Base-by-base conservation (phyloP, 2,329 filamentous ascomycete species). In the Exophiala mesophila region DNA sequence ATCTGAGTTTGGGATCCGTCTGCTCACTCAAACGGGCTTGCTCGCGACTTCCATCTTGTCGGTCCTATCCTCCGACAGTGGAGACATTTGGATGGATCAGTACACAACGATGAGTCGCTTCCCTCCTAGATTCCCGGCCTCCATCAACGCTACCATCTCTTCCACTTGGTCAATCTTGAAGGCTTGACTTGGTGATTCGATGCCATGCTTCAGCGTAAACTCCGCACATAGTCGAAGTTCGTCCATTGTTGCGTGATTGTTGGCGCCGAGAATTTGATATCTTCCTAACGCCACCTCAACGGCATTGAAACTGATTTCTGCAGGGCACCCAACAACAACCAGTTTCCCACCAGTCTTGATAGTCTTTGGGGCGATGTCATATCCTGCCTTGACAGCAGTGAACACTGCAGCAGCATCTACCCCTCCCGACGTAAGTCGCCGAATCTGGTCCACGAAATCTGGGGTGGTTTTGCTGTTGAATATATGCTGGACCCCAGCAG, bases 401-500 rank as follows among this genome's bases (percentile, higher is more conserved):
- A 41, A 36, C 5, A 41, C 39, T 9, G 30, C 39, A 9, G 23
- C 30, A 5, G 39, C 39, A 9, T 41, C 15, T 10, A 36, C 9
- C 10, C 39, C 39, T 3, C 30, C 30, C 17, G 12, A 13, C 3
- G 39, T 36, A 15, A 40, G 3, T 5, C 21, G 13, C 9, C 30
- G 26, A 6, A 33, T 15, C 19, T 40, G 16, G 5, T 17, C 15
- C 9, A 40, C 16, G 15, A 20, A 40, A 12, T 40, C 37, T 18
- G 26, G 8, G 16, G 28, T 21, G 7, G 28, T 13, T 16, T 15
- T 24, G 17, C 13, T 20, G 31, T 41, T 41, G 31, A 41, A 36
- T 2, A 29, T 8, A 18, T 23, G 12, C 20, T 68, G 65, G 16
- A 66, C 67, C 24, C 68, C 64, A 13, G 63, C 59, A 21, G 60